phyloP scores from a whole-genome alignment of 2,329 filamentous ascomycete species.

The Stachybotrys echinatus region DNA sequence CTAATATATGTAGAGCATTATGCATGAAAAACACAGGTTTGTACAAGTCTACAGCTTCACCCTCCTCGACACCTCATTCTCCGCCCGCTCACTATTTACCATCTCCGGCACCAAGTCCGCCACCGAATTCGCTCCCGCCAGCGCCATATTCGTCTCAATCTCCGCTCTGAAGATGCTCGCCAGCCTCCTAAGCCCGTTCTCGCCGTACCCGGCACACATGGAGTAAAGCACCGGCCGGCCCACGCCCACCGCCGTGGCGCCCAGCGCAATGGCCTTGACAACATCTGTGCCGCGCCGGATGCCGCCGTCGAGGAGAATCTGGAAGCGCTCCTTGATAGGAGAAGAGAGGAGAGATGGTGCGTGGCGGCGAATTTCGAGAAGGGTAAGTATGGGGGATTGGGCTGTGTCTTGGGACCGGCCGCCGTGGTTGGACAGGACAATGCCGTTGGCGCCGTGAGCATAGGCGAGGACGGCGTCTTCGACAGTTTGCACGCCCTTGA shows the following conservation, averaged over 20 bases:
- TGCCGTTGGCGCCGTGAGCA: not conserved
- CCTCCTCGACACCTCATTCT: slow-evolving; percentile 9
- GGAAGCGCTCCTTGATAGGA: not conserved
- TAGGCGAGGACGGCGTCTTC: not conserved
- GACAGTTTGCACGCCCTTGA: not conserved
- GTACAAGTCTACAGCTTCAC: slow-evolving; percentile 9
- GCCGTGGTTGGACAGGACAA: not conserved
- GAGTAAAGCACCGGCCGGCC: slow-evolving; percentile 55
- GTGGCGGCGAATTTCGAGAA: slow-evolving; percentile 8
- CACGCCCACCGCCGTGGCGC: slow-evolving; percentile 57
- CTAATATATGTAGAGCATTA: no score
- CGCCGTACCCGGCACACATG: slow-evolving; percentile 34
- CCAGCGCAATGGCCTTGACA: slow-evolving; percentile 61
- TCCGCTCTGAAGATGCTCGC: slow-evolving; percentile 41
- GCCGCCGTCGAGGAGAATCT: slow-evolving; percentile 54
- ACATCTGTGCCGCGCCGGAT: slow-evolving; percentile 61
- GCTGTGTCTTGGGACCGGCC: not conserved
- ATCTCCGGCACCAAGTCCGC: slow-evolving; percentile 47
- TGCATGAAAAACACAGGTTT: not conserved
- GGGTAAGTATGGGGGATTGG: slow-evolving; percentile 9
- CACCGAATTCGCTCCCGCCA: slow-evolving; percentile 63
- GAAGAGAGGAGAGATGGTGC: slow-evolving; percentile 2
- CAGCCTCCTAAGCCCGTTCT: slow-evolving; percentile 45
- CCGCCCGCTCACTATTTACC: slow-evolving; percentile 12
- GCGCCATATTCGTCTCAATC: slow-evolving; percentile 41